These are phyloP conservation scores for Xylaria curta DNA, from an alignment of 495 filamentous ascomycete genomes.

Conservation along the genomic window DNA sequence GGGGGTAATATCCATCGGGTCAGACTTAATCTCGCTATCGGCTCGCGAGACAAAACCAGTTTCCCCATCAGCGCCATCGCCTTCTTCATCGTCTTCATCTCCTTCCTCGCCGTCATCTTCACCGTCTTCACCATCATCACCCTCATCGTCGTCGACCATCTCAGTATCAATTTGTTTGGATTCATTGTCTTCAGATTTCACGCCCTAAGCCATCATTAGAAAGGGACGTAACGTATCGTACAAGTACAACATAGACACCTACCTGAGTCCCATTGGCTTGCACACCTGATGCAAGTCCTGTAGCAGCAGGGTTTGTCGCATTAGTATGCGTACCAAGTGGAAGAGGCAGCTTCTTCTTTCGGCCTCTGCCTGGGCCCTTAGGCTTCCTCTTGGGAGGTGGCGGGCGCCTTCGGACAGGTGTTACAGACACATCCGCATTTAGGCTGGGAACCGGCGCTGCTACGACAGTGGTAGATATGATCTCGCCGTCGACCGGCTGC, in stretches of 20 bases:
- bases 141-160: conserved; percentile 59
- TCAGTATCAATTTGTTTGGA: conserved; percentile 49
- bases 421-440: conserved; percentile 37
- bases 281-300: conserved; percentile 35
- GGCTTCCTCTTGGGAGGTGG: conserved; percentile 79
- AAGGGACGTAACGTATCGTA: not conserved
- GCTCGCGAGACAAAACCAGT: conserved; percentile 30
- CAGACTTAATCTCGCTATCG: conserved; percentile 36
- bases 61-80: conserved; percentile 40
- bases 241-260: conserved; percentile 24
- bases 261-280: conserved; percentile 30
- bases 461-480: conserved; percentile 64
- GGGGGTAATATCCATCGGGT: conserved; percentile 36
- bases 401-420: conserved; percentile 62
- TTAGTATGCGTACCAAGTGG: conserved; percentile 45
- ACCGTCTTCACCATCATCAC: conserved; percentile 49
- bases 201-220: conserved; percentile 39
- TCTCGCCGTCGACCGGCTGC: conserved; percentile 80
- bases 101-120: conserved; percentile 44
- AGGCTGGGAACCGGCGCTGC: conserved; percentile 40
- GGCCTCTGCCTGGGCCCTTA: conserved; percentile 70
- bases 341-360: conserved; percentile 66
- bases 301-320: conserved; percentile 41
- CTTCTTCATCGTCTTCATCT: conserved; percentile 46
- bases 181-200: conserved; percentile 49